Evolutionary conservation across 495 filamentous ascomycete species (phyloP).

Genomic region (Aspergillus nidulans): DNA sequence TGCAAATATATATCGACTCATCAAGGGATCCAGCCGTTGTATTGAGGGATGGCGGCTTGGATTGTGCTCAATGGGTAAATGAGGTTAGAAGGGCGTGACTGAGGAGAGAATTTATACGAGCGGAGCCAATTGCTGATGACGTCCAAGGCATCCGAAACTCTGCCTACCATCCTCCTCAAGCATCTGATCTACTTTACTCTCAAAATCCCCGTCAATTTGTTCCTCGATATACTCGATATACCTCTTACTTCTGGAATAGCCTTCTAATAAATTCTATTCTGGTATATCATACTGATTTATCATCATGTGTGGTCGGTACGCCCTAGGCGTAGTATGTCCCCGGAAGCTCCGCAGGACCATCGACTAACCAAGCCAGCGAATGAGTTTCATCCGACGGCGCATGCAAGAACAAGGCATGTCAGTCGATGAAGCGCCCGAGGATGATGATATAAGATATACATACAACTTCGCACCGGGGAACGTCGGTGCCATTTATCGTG

Average conservation of each 20-base stretch:
- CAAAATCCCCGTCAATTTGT: too few species aligned
- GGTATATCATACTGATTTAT: not conserved
- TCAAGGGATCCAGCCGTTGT: not conserved
- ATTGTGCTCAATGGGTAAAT: not conserved
- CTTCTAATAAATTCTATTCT: too few species aligned
- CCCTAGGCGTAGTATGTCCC: slow-evolving; percentile 65
- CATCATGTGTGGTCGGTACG: slow-evolving; percentile 81
- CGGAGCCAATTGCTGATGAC: slow-evolving; percentile 6
- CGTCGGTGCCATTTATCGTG: slow-evolving; percentile 81
- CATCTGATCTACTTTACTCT: not conserved
- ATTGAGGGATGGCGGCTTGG: not conserved
- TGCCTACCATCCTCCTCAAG: not conserved
- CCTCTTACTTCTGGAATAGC: too few species aligned
- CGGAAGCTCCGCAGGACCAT: not conserved
- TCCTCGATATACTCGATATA: too few species aligned
- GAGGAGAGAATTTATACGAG: slow-evolving; percentile 6
- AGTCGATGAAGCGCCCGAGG: slow-evolving; percentile 71
- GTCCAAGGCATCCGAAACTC: not conserved
- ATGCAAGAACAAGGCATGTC: slow-evolving; percentile 71
- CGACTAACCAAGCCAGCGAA: slow-evolving; percentile 29
- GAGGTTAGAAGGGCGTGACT: not conserved
- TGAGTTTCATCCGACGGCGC: slow-evolving; percentile 64
- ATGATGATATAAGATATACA: slow-evolving; percentile 68
- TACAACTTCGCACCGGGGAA: slow-evolving; percentile 94
- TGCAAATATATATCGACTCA: not conserved